Percentiles rank a stretch among this genome's conserved stretches.
Evolutionary conservation across 2,329 filamentous ascomycete species (phyloP).

Genomic region (Emmonsia crescens): DNA sequence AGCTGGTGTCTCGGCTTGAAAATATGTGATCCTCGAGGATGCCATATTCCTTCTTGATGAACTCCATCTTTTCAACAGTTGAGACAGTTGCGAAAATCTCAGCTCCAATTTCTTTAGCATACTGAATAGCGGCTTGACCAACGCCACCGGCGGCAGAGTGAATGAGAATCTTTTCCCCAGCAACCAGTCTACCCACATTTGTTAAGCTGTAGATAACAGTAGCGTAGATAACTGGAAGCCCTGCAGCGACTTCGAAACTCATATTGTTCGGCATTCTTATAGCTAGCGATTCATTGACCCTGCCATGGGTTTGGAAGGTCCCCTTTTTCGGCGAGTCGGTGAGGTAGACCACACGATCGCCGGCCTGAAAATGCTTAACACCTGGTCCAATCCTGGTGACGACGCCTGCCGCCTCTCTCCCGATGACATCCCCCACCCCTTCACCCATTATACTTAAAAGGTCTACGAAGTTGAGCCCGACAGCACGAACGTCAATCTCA

Average conservation of each 20-base stretch:
- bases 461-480: constrained; percentile 19
- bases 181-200: constrained; percentile 12
- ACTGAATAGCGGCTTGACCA: constrained; percentile 18
- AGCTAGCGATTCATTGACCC: constrained; percentile 7
- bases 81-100: constrained; percentile 18
- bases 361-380: constrained; percentile 18
- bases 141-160: constrained; percentile 18
- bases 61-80: constrained; percentile 13
- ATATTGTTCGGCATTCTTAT: constrained; percentile 13
- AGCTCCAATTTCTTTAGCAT: constrained; percentile 15
- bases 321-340: constrained; percentile 7
- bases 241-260: constrained; percentile 14
- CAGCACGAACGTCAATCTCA: constrained; percentile 5
- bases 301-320: constrained; percentile 13
- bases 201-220: constrained; percentile 15
- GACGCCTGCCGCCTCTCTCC: constrained; percentile 27
- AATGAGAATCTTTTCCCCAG: constrained; percentile 17
- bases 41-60: constrained; percentile 15
- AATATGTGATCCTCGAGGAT: constrained; percentile 18
- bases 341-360: constrained; percentile 26
- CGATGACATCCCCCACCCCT: constrained; percentile 18
- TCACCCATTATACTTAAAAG: constrained; percentile 24
- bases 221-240: constrained; percentile 14
- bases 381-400: constrained; percentile 16
- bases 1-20: constrained; percentile 14